Evolutionary conservation across 1,284 basidiomycete species (phyloP), one percentile per base, ranked within the genome.

Genomic region (Ganoderma lucidum): DNA sequence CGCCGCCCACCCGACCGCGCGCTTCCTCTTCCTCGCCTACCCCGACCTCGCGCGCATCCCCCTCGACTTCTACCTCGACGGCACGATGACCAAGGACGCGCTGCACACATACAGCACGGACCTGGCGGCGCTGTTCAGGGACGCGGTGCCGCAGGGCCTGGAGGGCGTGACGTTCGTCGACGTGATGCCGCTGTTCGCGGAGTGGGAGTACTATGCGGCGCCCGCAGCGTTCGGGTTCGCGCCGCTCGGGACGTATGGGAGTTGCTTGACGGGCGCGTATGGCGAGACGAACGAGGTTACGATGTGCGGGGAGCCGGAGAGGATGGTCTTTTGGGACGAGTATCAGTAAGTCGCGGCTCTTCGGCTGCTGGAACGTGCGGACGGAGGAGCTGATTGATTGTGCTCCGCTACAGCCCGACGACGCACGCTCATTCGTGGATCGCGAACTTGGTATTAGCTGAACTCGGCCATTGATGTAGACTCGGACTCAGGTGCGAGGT

Each of bases 361-460:
- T 14, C 39, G 23, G 23, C 23, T 23, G 23, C 23, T 23, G 23
- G 23, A 23, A 23, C 23, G 23, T 23, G 23, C 9, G 39, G 39
- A 14, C 10, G 39, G 19, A n/a, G 44, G 23, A 1, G 45, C 45
- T 48, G 19, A 48, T 19, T 48, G 60, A 15, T 6, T 28, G 19
- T 39, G 19, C 9, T 37, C n/a, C 12, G 19, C 12, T 62, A 37
- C 32, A 67, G 67, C 59, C 67, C 67, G 63, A 61, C 63, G 14
- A 68, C 67, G 4, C 67, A 65, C 28, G 59, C 63, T 28, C 67
- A 68, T 42, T 68, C 67, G 17, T 68, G 67, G 67, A 56, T 68
- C 14, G 67, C 67, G 58, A 62, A 64, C 19, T 32, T 65, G 19
- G 67, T 65, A 0, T 41, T 68, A 23, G 58, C 59, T 6, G 59